Conservation (phyloP, 495 filamentous ascomycete genomes). For the Aspergillus campestris region DNA sequence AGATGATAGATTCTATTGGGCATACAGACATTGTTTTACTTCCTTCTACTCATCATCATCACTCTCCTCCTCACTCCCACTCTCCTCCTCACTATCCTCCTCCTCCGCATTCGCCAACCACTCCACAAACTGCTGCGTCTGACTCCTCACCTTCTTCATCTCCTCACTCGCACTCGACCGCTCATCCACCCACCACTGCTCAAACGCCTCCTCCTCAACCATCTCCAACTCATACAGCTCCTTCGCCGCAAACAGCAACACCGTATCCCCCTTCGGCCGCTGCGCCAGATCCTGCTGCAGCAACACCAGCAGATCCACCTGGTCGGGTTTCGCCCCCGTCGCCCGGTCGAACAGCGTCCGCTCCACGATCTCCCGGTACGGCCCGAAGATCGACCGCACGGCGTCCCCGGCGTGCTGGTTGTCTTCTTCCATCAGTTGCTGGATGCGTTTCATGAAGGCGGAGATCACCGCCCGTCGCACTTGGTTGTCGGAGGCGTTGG, state of each 20-base stretch:
- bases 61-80: conserved; percentile 42
- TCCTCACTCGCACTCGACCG: conserved; percentile 53
- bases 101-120: conserved; percentile 78
- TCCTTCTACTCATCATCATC: conserved; percentile 14
- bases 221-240: conserved; percentile 78
- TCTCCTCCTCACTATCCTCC: conserved; percentile 68
- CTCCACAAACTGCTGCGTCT: conserved; percentile 72
- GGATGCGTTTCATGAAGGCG: conserved; percentile 74
- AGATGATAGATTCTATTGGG: no score
- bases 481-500: conserved; percentile 79
- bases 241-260: conserved; percentile 69
- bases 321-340: conserved; percentile 53
- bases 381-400: conserved; percentile 50
- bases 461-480: conserved; percentile 78
- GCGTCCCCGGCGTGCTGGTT: conserved; percentile 50
- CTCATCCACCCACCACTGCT: conserved; percentile 79
- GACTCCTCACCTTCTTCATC: conserved; percentile 60
- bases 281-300: conserved; percentile 70
- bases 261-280: conserved; percentile 49
- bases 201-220: conserved; percentile 78
- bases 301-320: conserved; percentile 75
- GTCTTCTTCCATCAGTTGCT: conserved; percentile 58
- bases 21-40: not conserved
- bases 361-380: conserved; percentile 49
- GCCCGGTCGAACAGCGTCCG: conserved; percentile 51